A percentile compares a stretch with the other conserved stretches of the same genome.
These are phyloP conservation scores for Penicillium riverlandense DNA, from an alignment of 495 filamentous ascomycete species.

Conservation along the genomic window DNA sequence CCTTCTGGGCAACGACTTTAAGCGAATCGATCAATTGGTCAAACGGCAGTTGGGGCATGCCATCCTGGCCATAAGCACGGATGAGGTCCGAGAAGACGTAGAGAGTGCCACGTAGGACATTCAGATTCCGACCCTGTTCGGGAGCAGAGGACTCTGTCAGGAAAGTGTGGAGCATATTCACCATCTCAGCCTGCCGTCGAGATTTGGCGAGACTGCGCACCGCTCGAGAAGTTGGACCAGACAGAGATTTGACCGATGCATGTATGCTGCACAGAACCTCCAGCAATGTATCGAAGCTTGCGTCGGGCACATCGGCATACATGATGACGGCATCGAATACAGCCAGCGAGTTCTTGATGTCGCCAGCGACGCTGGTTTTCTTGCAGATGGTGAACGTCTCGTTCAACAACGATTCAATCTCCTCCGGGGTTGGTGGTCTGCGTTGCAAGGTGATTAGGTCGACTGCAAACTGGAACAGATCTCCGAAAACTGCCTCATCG, in stretches of 20 bases:
- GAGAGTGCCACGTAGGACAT: conserved; percentile 60
- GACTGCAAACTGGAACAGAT: conserved; percentile 67
- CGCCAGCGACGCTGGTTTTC: conserved; percentile 62
- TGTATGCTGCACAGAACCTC: conserved; percentile 79
- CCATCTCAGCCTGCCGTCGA: conserved; percentile 64
- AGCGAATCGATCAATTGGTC: conserved; percentile 50
- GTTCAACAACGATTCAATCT: conserved; percentile 59
- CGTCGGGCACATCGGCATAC: conserved; percentile 66
- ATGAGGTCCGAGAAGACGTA: conserved; percentile 57
- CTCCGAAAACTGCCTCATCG: conserved; percentile 62
- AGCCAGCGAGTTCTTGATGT: conserved; percentile 67
- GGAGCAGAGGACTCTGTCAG: conserved; percentile 41
- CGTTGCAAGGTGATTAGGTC: conserved; percentile 81
- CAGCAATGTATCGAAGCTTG: conserved; percentile 60
- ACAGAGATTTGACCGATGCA: conserved; percentile 60
- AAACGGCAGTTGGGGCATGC: conserved; percentile 51
- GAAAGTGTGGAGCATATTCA: conserved; percentile 57
- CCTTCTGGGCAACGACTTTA: conserved; percentile 41
- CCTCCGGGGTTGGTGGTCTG: conserved; percentile 60
- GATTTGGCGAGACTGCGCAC: conserved; percentile 73
- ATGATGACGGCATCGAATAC: conserved; percentile 76
- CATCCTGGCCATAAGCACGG: conserved; percentile 49
- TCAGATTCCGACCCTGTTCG: conserved; percentile 46
- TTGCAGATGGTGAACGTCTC: conserved; percentile 66
- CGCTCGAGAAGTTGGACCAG: conserved; percentile 67